These are phyloP conservation scores for Aspergillus quadrilineatus DNA, from an alignment of 2,329 filamentous ascomycete species.

Conservation along the genomic window DNA sequence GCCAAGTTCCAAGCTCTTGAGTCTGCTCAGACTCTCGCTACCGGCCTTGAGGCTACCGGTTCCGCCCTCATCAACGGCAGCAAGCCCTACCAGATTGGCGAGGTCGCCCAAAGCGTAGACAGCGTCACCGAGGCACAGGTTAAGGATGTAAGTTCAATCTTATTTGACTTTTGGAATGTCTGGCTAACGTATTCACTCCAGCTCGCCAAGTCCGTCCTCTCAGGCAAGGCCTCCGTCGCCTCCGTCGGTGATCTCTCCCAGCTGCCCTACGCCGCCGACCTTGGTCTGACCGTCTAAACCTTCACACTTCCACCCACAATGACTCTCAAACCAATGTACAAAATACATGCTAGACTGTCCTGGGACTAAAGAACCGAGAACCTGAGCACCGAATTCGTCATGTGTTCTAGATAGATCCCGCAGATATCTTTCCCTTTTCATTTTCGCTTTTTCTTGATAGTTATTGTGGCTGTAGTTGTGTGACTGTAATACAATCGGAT, in stretches of 20 bases:
- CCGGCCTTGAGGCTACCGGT: slow-evolving; percentile 79
- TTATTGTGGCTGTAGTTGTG: slow-evolving; percentile 36
- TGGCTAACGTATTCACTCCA: slow-evolving; percentile 42
- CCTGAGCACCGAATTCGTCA: slow-evolving; percentile 22
- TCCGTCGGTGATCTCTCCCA: slow-evolving; percentile 87
- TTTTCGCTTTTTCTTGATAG: slow-evolving; percentile 6
- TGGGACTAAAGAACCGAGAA: slow-evolving; percentile 31
- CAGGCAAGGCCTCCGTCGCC: slow-evolving; percentile 84
- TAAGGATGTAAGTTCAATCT: slow-evolving; percentile 67
- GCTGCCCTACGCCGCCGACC: slow-evolving; percentile 88
- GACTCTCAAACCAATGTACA: slow-evolving; percentile 27
- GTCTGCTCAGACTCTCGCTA: slow-evolving; percentile 71
- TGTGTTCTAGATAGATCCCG: slow-evolving; percentile 40
- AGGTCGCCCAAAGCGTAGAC: slow-evolving; percentile 75
- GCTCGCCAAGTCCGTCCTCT: slow-evolving; percentile 84
- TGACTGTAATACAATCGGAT: slow-evolving; percentile 44
- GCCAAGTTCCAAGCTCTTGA: slow-evolving; percentile 93
- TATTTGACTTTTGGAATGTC: background rate
- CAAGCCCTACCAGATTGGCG: slow-evolving; percentile 79
- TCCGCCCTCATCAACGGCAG: slow-evolving; percentile 77
- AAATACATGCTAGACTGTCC: slow-evolving; percentile 37
- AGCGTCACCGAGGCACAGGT: slow-evolving; percentile 79
- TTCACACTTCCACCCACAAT: background rate
- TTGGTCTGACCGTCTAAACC: slow-evolving; percentile 87
- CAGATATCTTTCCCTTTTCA: slow-evolving; percentile 33